A percentile compares a stretch with the other conserved stretches of the same genome.
Evolutionary conservation across 1,139 yeast species (phyloP).

Genomic region (Geotrichum siamense): DNA sequence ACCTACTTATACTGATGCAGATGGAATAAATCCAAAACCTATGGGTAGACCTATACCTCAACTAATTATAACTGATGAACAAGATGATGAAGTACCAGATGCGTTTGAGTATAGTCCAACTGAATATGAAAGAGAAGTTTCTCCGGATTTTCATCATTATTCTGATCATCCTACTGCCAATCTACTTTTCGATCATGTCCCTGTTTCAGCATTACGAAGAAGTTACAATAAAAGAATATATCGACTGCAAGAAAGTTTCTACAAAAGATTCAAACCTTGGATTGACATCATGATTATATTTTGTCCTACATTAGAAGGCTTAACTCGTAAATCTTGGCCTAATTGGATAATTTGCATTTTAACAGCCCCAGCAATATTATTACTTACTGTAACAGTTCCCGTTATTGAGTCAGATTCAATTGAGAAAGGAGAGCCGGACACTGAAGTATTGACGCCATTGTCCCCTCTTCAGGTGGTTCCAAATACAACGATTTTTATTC

Average conservation of each 20-base stretch:
- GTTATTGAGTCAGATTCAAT: slow-evolving; percentile 35
- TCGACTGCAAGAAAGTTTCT: background rate
- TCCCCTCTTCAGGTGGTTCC: background rate
- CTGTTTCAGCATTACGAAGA: background rate
- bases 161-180: slow-evolving; percentile 8
- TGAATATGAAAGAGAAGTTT: slow-evolving; percentile 12
- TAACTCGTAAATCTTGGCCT: slow-evolving; percentile 24
- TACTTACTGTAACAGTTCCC: slow-evolving; percentile 46
- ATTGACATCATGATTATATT: slow-evolving; percentile 19
- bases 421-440: slow-evolving; percentile 17
- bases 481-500: slow-evolving; percentile 8
- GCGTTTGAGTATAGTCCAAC: slow-evolving; percentile 10
- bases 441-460: background rate
- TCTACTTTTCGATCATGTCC: background rate
- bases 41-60: no score
- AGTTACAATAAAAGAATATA: background rate
- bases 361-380: slow-evolving; percentile 41
- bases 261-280: slow-evolving; percentile 6
- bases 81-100: slow-evolving; percentile 1
- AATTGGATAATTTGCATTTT: slow-evolving; percentile 31
- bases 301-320: slow-evolving; percentile 27
- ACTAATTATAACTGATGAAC: slow-evolving; percentile 18
- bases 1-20: background rate
- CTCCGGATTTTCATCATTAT: slow-evolving; percentile 11
- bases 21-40: no score